Conservation (phyloP, 768 basidiomycete species). For the Hygrocybe punicea region DNA sequence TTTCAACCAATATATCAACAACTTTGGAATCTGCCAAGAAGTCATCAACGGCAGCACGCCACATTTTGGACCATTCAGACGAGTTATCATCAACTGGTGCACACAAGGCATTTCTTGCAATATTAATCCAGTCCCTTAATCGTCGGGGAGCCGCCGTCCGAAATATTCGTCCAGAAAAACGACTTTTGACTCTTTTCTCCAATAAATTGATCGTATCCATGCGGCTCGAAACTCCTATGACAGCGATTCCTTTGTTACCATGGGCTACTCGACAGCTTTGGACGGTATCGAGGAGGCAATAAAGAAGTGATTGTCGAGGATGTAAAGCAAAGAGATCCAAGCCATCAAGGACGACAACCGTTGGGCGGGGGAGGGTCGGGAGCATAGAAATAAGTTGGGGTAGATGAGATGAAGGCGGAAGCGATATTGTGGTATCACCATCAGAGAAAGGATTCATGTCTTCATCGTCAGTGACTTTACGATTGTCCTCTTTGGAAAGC, state of each 20-base stretch:
- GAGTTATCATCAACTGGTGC: slow-evolving; percentile 24
- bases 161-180: slow-evolving; percentile 90
- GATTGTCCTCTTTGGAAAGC: slow-evolving; percentile 37
- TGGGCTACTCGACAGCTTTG: slow-evolving; percentile 72
- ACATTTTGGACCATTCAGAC: slow-evolving; percentile 55
- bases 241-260: slow-evolving; percentile 66
- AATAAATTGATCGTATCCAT: slow-evolving; percentile 84
- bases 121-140: slow-evolving; percentile 46
- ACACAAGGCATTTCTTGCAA: slow-evolving; percentile 48
- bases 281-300: slow-evolving; percentile 91
- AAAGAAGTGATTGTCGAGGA: slow-evolving; percentile 87
- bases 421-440: slow-evolving; percentile 25
- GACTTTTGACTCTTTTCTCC: slow-evolving; percentile 96
- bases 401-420: slow-evolving; percentile 68
- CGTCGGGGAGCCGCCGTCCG: slow-evolving; percentile 62
- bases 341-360: slow-evolving; percentile 80
- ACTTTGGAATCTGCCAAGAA: slow-evolving; percentile 53
- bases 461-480: slow-evolving; percentile 31
- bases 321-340: slow-evolving; percentile 94
- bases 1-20: slow-evolving; percentile 49
- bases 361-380: slow-evolving; percentile 74
- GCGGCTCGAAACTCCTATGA: slow-evolving; percentile 83
- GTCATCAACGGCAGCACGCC: slow-evolving; percentile 54
- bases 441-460: slow-evolving; percentile 53
- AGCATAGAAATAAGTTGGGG: slow-evolving; percentile 72